These are phyloP conservation scores for Termitomyces sp. DNA, from an alignment of 768 basidiomycete genomes.

Conservation along the genomic window DNA sequence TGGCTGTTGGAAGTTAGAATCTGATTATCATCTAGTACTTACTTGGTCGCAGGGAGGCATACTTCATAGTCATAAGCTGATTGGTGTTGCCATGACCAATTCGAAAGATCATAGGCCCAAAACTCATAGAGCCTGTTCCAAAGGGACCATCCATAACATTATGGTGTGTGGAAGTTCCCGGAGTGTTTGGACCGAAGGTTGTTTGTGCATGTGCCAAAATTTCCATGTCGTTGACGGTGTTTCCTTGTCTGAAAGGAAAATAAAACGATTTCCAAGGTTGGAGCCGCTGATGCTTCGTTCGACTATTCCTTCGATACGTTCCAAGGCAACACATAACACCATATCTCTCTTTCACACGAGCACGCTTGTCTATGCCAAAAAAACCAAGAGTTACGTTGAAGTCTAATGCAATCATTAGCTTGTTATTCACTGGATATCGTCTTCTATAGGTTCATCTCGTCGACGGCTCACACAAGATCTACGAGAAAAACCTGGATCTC, in stretches of 20 bases:
- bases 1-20: too few relatives aligned
- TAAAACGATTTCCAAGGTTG: too few relatives aligned
- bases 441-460: slow-evolving; percentile 10
- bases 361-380: background rate
- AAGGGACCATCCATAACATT: too few relatives aligned
- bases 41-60: too few relatives aligned
- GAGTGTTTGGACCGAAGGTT: slow-evolving; percentile 2
- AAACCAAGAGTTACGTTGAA: background rate
- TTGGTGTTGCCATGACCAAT: too few relatives aligned
- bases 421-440: background rate
- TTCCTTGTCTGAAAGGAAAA: too few relatives aligned
- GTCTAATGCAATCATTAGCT: background rate
- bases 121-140: too few relatives aligned
- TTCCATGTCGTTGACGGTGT: background rate
- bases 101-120: too few relatives aligned
- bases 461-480: slow-evolving; percentile 13
- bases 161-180: too few relatives aligned
- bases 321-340: background rate
- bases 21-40: too few relatives aligned
- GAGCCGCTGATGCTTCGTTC: slow-evolving; percentile 9
- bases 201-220: background rate
- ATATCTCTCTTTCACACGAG: slow-evolving; percentile 3
- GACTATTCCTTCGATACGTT: slow-evolving; percentile 4
- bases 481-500: slow-evolving; percentile 1
- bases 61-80: too few relatives aligned